Base-by-base conservation (phyloP, 2,329 filamentous ascomycete species). In the Talaromyces piceae region DNA sequence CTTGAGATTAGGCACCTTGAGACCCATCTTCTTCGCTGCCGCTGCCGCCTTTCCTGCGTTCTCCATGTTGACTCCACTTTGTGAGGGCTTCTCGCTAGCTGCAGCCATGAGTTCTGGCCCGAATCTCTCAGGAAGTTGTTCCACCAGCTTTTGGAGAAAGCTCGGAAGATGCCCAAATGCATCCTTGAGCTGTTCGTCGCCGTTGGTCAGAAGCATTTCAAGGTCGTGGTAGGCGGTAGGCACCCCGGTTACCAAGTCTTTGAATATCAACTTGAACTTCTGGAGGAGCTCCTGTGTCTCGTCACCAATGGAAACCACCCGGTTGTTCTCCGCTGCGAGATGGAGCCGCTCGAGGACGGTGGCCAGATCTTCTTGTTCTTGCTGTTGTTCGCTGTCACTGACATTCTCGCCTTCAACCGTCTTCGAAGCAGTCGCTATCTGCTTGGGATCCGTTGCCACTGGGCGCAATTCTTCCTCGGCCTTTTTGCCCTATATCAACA, bases 171-270 rank as follows among this genome's bases (percentile, higher is more conserved):
- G 71, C 16, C 76, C 75, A 61, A 82, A 86, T 54, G 83, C 80
- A 57, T 79, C 78, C 61, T 84, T 79, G 16, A 86, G 67, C 57
- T 83, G 77, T n/a, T 74, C 70, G 55, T 83, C 81, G n/a, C 79
- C 80, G 50, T 82, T 80, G 8, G 75, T 81, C 56, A 85, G 73
- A 16, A 85, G 73, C 63, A 77, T 80, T 60, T 84, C 82, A n/a
- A 98, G 83, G 66, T 98, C 93, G 63, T 86, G 79, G 68, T 94
- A 95, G 2, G 93, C 93, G 0, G 91, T 96, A 3, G 93, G 93
- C 1, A 89, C 93, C 55, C 93, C 93, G 65, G 90, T 91, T 61
- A 93, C 81, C 13, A 96, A 80, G 66, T 98, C 93, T 65, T 91
- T 93, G 63, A 98, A 86, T 28, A 96, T 84, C 51, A 90, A 77